These are phyloP conservation scores for Dipsacomyces acuminosporus DNA, from an alignment of 371 early-diverging fungal genomes.

Conservation along the genomic window DNA sequence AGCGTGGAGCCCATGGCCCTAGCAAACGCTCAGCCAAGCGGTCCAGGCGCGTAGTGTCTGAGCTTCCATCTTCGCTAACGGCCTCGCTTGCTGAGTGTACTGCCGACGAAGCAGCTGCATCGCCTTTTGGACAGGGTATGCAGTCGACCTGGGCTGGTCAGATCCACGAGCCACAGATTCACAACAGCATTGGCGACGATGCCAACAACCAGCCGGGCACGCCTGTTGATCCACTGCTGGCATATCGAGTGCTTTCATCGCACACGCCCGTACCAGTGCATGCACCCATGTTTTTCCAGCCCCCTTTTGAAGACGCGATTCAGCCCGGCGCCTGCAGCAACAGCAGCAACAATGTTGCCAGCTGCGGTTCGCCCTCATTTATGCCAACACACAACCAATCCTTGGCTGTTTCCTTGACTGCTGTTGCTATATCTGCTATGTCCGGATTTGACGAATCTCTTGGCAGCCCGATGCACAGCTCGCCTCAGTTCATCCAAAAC, in stretches of 20 bases:
- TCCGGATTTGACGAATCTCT: conserved; percentile 4
- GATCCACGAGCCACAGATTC: too few species aligned
- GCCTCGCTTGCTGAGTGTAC: too few species aligned
- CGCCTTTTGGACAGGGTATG: too few species aligned
- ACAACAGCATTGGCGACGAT: too few species aligned
- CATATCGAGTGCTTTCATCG: not conserved
- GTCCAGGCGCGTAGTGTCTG: conserved; percentile 31
- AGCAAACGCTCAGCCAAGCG: conserved; percentile 17
- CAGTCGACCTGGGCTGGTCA: too few species aligned
- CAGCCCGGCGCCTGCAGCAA: conserved; percentile 1
- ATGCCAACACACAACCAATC: too few species aligned
- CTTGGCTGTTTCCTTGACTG: conserved; percentile 7
- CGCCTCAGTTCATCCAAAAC: not conserved
- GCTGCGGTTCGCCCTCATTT: conserved; percentile 1
- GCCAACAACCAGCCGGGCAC: too few species aligned
- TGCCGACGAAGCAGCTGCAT: too few species aligned
- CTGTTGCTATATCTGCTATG: conserved; percentile 27
- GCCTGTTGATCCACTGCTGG: too few species aligned
- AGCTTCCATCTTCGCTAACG: conserved; percentile 4
- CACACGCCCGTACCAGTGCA: not conserved
- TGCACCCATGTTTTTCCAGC: not conserved
- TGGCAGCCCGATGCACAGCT: not conserved
- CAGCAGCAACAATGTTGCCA: conserved; percentile 1
- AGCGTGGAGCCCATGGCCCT: conserved; percentile 7
- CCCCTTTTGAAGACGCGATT: conserved; percentile 4